These are phyloP conservation scores for Rhodotorula toruloides DNA, from an alignment of 768 basidiomycete genomes.

Conservation along the genomic window DNA sequence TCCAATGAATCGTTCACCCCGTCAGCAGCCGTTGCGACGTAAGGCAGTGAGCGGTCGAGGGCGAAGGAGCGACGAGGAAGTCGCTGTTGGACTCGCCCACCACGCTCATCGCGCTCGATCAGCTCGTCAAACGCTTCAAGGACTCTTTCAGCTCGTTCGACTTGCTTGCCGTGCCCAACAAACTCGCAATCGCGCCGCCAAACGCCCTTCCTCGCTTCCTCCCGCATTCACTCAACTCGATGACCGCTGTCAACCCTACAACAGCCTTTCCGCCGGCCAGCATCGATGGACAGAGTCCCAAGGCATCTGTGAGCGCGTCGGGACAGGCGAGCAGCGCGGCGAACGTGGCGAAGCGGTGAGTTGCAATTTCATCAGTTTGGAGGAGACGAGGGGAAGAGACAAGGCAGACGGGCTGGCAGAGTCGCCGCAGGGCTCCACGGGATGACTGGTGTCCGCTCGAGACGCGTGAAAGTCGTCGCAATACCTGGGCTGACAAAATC, in stretches of 20 bases:
- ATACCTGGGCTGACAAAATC: fast-evolving
- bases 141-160: neutral
- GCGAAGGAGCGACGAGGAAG: too few species aligned
- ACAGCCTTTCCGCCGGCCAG: slow-evolving; percentile 10
- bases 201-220: neutral
- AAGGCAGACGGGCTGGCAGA: neutral
- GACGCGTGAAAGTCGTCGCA: neutral
- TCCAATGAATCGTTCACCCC: too few species aligned
- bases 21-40: too few species aligned
- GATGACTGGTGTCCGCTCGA: too few species aligned
- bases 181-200: neutral
- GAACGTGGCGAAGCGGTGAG: slow-evolving; percentile 32
- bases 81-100: too few species aligned
- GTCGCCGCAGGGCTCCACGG: too few species aligned
- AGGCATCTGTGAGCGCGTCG: neutral
- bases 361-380: neutral
- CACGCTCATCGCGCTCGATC: too few species aligned
- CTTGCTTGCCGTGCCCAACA: neutral
- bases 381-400: too few species aligned
- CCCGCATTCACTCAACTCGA: neutral
- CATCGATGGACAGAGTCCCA: neutral
- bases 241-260: slow-evolving; percentile 21
- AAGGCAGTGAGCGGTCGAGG: too few species aligned
- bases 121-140: too few species aligned
- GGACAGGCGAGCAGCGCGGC: slow-evolving; percentile 5